Base-by-base conservation (phyloP, 2,329 filamentous ascomycete species). In the Aotearoamyces nothofagi region DNA sequence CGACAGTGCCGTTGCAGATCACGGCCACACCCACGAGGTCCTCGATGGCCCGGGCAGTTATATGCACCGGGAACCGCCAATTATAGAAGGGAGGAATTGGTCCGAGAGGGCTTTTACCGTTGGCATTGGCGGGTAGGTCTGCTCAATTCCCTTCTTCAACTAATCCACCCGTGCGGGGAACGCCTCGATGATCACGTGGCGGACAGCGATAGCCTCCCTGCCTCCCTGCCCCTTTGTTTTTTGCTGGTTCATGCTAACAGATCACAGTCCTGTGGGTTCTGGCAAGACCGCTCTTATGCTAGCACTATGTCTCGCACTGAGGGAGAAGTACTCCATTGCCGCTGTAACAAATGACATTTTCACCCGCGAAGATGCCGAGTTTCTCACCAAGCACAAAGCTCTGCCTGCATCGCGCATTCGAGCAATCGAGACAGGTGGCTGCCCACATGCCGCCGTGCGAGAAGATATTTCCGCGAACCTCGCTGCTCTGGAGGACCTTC, bases 261-360 rank as follows among this genome's bases (percentile, higher is more conserved):
- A 3, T 12, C 15, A 5, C 27, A 92, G 86, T 24, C 90, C 90
- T 36, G 90, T 98, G 30, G 90, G 90, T 39, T 94, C 86, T 14
- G 90, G 90, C 49, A 98, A 98, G 57, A 96, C 90, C 0, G 90
- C 90, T 11, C 69, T 96, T 15, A 96, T 98, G 87, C 74, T 94
- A 8, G 78, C 81, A 22, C 79, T 96, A 42, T 94, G 84, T 61
- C 75, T 75, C 19, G 77, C 78, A 5, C 74, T 98, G 5, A 79
- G 90, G 36, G 64, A 75, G 28, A 62, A 69, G 31, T 86, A 81
- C 68, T 83, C 76, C 49, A 79, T 98, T 46, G 90, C 90, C 1
- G 90, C 84, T 35, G 87, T 98, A 13, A 98, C 90, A 27, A 96
- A 96, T 65, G 87, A 96, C 63, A 96, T 96, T 63, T 96, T 96